Evolutionary conservation across 2,329 filamentous ascomycete genomes (phyloP), one percentile per base, ranked within the genome.

Genomic region (Apiospora phragmitis): DNA sequence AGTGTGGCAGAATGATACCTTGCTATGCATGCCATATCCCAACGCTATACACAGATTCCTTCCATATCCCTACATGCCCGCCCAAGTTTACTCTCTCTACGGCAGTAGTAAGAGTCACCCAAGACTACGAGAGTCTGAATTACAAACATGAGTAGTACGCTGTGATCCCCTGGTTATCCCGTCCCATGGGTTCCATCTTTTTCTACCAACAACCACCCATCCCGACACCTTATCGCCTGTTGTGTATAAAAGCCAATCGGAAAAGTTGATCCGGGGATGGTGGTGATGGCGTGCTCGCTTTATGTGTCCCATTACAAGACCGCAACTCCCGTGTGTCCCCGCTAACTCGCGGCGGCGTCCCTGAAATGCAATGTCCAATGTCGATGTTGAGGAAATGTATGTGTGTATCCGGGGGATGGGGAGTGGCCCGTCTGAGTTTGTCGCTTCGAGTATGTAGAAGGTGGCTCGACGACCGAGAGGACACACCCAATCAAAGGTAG

Each of bases 11-110:
- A 38, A 47, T n/a, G 65, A 45, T 43, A 29, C 8, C n/a, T 42
- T 47, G 47, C 65, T 35, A 42, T 67, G 47, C 45, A 47, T 47
- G 42, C 65, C 65, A 67, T 35, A 16, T 47, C 42, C 45, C 65
- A 35, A 32, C 65, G 55, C 55, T 62, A 62, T 62, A 62, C 55
- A 62, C 55, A 62, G 32, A 62, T 62, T 8, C 55, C 55, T 21
- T 35, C 55, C 55, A 11, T 62, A n/a, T 32, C 55, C 49, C 9
- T 55, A 55, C 49, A 55, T 55, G 14, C 12, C 55, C 51, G 51
- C 51, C 49, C 55, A 62, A 38, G 29, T 62, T 35, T 62, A 62
- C 55, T 62, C 55, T 62, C 55, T 38, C 38, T 62, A 32, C 2
- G 18, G 49, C 5, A 26, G 14, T 24, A 32, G 49, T 2, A 12